Evolutionary conservation across 2,329 filamentous ascomycete genomes (phyloP), one percentile per base, ranked within the genome.

Genomic region (Sporothrix phasma): DNA sequence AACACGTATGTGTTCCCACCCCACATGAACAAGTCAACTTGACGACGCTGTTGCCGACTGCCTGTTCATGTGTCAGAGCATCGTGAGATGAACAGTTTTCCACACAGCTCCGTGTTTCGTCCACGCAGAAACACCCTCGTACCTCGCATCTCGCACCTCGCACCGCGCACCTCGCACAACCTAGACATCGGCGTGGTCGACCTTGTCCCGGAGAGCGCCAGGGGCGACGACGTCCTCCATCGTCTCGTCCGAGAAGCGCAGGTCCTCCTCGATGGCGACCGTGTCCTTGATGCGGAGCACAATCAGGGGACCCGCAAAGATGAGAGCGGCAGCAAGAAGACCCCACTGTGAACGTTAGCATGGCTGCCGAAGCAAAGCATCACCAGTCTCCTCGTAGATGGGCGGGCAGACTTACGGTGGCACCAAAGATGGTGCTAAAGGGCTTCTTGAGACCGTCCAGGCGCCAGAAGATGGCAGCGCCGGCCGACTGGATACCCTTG

Each of bases 241-340:
- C 0, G 88, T 94, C 81, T 94, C 90, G 71, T 96, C 92, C 22
- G 88, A 90, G 74, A 91, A 92, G 72, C 86, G 85, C 61, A 96
- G 78, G 74, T 97, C 92, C 62, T 92, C 87, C 74, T 93, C 90
- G 4, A 96, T 71, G 1, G 83, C 74, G n/a, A 90, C 84, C n/a
- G 87, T 88, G 70, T 96, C 91, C 73, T 88, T 83, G 74, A 97
- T 88, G 77, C 88, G 88, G 70, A 85, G 77, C 70, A 89, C 84
- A 73, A 97, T 88, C 66, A 96, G 83, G 0, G 92, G 92, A 0
- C 87, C 80, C 4, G 91, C 92, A 66, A 93, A 76, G 34, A 96
- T 17, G 51, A 97, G 81, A 34, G 88, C 87, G n/a, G 81, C 88
- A 1, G 80, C 82, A 15, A 95, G 82, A 2, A 95, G 79, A 61